A percentile compares a stretch with the other conserved stretches of the same genome.
Evolutionary conservation across 2,329 filamentous ascomycete genomes (phyloP).

Genomic region (Alternaria alternata): DNA sequence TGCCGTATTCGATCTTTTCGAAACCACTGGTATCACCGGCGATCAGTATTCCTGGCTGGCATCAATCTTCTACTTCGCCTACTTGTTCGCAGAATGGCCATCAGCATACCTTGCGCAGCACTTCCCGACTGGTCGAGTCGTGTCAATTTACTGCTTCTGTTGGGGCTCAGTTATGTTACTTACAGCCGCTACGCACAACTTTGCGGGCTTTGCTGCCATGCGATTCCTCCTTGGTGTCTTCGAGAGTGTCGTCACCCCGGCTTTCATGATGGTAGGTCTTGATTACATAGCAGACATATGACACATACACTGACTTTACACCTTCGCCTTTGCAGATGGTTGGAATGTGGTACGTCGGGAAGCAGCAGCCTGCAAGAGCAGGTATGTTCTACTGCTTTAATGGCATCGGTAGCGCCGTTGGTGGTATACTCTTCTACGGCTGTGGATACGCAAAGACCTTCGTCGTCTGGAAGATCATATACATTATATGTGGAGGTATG

Average conservation of each 20-base stretch:
- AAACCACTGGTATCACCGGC: constrained; percentile 57
- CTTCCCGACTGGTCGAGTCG: constrained; percentile 44
- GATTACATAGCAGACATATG: not conserved
- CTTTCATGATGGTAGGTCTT: constrained; percentile 30
- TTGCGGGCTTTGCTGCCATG: constrained; percentile 28
- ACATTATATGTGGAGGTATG: constrained; percentile 56
- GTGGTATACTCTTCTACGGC: constrained; percentile 49
- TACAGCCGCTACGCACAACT: constrained; percentile 31
- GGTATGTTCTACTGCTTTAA: constrained; percentile 37
- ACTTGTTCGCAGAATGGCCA: constrained; percentile 32
- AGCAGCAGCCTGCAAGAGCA: constrained; percentile 30
- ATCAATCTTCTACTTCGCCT: constrained; percentile 64
- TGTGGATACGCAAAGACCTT: constrained; percentile 55
- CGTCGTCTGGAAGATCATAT: constrained; percentile 56
- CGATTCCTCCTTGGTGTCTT: constrained; percentile 33
- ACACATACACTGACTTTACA: not conserved
- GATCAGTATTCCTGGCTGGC: constrained; percentile 64
- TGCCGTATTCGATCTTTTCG: constrained; percentile 65
- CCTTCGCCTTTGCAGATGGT: constrained; percentile 1
- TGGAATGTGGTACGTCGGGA: constrained; percentile 17
- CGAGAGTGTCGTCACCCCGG: constrained; percentile 30
- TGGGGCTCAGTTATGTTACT: constrained; percentile 31
- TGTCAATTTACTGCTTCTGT: constrained; percentile 30
- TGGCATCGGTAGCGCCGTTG: constrained; percentile 29
- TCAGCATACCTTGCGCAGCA: constrained; percentile 40